These are phyloP conservation scores for Lasiosphaeris hirsuta DNA, from an alignment of 495 filamentous ascomycete species.

Conservation along the genomic window DNA sequence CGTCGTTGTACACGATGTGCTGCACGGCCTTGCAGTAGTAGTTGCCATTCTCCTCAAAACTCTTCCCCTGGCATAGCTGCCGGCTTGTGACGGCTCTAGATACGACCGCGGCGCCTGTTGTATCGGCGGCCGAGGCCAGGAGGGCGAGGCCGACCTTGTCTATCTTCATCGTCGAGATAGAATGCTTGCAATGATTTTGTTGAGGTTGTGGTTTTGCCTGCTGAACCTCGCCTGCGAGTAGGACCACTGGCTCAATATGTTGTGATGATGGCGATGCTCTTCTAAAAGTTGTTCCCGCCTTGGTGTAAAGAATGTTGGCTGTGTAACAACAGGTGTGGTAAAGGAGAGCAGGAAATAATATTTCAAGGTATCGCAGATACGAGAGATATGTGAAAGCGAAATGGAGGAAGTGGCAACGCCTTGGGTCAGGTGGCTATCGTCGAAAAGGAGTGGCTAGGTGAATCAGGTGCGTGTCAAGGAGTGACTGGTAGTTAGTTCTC, in stretches of 20 bases:
- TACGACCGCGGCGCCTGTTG: background rate
- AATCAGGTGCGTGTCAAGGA: slow-evolving; percentile 9
- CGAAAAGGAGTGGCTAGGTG: slow-evolving; percentile 14
- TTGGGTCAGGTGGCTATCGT: too few species aligned
- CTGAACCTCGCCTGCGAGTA: too few species aligned
- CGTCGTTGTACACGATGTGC: slow-evolving; percentile 56
- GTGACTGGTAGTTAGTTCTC: background rate
- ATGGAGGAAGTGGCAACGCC: too few species aligned
- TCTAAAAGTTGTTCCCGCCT: too few species aligned
- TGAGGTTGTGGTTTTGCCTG: background rate
- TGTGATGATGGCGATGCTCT: too few species aligned
- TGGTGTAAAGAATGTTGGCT: too few species aligned
- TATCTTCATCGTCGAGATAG: background rate
- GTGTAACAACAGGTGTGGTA: too few species aligned
- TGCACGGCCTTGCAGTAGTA: slow-evolving; percentile 57
- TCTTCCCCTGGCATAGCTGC: slow-evolving; percentile 15
- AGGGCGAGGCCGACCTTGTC: background rate
- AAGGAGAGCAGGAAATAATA: too few species aligned
- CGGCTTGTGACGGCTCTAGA: background rate
- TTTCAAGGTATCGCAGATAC: too few species aligned
- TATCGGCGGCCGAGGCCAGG: slow-evolving; percentile 1
- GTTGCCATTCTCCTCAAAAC: slow-evolving; percentile 34
- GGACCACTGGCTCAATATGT: too few species aligned
- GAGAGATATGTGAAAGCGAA: too few species aligned
- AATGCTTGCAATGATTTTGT: background rate